Evolutionary conservation across 2,329 filamentous ascomycete genomes (phyloP).

Genomic region (Huntiella omanensis): DNA sequence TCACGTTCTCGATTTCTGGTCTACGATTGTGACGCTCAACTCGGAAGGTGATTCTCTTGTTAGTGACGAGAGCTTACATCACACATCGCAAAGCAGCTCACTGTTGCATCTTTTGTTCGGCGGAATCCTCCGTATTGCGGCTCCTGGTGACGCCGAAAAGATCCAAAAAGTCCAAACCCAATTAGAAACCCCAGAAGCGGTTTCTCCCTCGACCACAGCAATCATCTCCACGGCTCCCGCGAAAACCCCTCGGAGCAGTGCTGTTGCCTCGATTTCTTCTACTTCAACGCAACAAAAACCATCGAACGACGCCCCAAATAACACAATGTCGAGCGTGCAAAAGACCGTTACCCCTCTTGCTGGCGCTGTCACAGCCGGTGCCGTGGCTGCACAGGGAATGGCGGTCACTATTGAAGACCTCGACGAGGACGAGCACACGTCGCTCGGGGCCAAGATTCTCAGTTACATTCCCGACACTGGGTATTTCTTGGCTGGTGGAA

Average conservation of each 20-base stretch:
- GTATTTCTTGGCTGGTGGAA: conserved; percentile 91
- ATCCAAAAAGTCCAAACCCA: conserved; percentile 4
- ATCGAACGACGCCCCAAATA: background rate
- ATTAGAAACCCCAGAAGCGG: background rate
- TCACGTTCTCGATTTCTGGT: conserved; percentile 79
- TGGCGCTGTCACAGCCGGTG: background rate
- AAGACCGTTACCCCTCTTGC: background rate
- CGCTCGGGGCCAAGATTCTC: conserved; percentile 30
- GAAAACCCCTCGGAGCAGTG: too few species aligned
- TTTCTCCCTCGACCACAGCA: background rate
- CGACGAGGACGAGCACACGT: conserved; percentile 2
- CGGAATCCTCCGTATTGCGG: conserved; percentile 39
- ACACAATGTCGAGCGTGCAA: background rate
- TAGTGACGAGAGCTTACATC: conserved; percentile 76
- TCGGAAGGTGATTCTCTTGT: conserved; percentile 87
- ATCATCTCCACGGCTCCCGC: background rate
- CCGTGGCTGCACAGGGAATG: background rate
- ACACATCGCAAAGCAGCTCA: conserved; percentile 71
- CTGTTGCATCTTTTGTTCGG: conserved; percentile 59
- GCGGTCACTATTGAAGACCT: background rate
- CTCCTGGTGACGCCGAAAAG: conserved; percentile 10
- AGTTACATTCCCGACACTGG: conserved; percentile 69
- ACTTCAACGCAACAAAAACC: background rate
- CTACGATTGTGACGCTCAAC: conserved; percentile 72
- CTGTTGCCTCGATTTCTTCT: background rate